A percentile compares a stretch with the other conserved stretches of the same genome.
phyloP scores from a whole-genome alignment of 1,284 basidiomycete species.

The Naganishia cerealis region DNA sequence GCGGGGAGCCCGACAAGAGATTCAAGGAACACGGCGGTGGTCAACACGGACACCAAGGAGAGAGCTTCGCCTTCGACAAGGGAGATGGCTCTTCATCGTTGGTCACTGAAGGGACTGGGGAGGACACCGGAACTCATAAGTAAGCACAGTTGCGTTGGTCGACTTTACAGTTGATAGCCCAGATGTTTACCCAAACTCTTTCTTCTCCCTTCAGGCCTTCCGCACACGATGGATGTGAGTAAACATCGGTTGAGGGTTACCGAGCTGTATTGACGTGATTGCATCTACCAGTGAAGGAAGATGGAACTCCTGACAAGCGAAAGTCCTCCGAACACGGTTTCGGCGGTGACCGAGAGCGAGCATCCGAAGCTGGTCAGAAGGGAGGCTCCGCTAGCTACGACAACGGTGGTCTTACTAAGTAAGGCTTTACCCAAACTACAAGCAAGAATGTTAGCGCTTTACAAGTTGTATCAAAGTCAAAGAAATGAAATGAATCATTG shows the following conservation, averaged over 20 bases:
- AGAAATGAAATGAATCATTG: not conserved
- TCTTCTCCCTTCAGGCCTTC: constrained; percentile 39
- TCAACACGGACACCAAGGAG: constrained; percentile 47
- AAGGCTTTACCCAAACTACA: not conserved
- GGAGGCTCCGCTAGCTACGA: constrained; percentile 47
- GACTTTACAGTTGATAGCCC: not conserved
- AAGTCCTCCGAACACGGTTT: constrained; percentile 39
- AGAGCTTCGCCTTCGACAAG: constrained; percentile 42
- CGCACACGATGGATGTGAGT: constrained; percentile 39
- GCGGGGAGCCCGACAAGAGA: constrained; percentile 47
- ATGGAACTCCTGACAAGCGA: constrained; percentile 45
- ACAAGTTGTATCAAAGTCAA: constrained; percentile 8
- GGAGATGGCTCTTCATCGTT: constrained; percentile 46
- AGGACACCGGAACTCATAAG: constrained; percentile 46
- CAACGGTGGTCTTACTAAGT: constrained; percentile 43
- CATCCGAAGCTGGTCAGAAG: constrained; percentile 44
- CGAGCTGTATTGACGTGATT: not conserved
- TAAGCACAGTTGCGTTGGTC: constrained; percentile 25
- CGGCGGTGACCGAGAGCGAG: constrained; percentile 40
- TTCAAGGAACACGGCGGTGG: constrained; percentile 52
- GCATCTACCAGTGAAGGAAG: constrained; percentile 38
- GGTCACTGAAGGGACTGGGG: constrained; percentile 47
- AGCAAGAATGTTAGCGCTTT: not conserved
- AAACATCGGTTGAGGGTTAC: not conserved
- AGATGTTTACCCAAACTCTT: not conserved